Percentiles rank a stretch among this genome's conserved stretches.
These are phyloP conservation scores for Podaxis sp. DNA, from an alignment of 768 basidiomycete species.

Conservation along the genomic window DNA sequence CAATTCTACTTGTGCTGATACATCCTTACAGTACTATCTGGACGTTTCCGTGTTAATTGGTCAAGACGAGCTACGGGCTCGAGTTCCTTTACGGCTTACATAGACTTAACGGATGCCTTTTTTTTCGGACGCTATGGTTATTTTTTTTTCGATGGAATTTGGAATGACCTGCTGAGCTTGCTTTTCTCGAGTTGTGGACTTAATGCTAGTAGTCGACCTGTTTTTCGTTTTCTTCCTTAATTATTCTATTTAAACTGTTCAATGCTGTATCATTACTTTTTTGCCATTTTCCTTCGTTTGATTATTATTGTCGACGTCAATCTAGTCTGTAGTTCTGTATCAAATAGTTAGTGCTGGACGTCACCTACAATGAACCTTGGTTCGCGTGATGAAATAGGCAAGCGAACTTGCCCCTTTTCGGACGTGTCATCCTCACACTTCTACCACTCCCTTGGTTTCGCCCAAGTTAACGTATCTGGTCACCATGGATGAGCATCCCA, in stretches of 20 bases:
- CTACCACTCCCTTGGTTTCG: background rate
- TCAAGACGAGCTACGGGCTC: slow-evolving; percentile 60
- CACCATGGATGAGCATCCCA: slow-evolving; percentile 66
- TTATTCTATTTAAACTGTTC: background rate
- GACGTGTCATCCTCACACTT: background rate
- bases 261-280: slow-evolving; percentile 12
- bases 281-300: background rate
- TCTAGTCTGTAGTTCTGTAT: slow-evolving; percentile 16
- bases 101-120: slow-evolving; percentile 27
- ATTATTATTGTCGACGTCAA: background rate
- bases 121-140: slow-evolving; percentile 3
- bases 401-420: background rate
- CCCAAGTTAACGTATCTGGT: slow-evolving; percentile 3
- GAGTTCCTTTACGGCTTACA: slow-evolving; percentile 59
- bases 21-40: slow-evolving; percentile 59
- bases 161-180: slow-evolving; percentile 3
- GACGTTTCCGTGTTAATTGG: slow-evolving; percentile 68
- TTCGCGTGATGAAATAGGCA: background rate
- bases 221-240: background rate
- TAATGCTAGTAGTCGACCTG: background rate
- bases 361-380: background rate
- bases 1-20: slow-evolving; percentile 14
- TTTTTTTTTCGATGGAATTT: slow-evolving; percentile 6
- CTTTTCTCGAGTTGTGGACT: background rate
- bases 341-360: slow-evolving; percentile 3